phyloP scores from a whole-genome alignment of 345 rosid genomes.

The Rhizophora apiculata region DNA sequence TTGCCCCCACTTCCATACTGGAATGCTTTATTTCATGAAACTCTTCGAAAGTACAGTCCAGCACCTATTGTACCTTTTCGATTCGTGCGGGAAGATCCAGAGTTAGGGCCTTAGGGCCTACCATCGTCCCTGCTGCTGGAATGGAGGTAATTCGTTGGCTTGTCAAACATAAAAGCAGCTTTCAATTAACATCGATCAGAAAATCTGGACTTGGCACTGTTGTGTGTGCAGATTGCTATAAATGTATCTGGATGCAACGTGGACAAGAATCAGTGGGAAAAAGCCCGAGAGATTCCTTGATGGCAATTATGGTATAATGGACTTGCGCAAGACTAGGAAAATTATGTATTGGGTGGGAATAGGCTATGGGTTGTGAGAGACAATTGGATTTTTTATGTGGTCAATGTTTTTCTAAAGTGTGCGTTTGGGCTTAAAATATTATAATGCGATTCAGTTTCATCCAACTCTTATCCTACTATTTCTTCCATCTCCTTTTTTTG shows the following conservation, averaged over 20 bases:
- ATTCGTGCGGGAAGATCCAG: slow-evolving; percentile 64
- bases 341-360: too few relatives aligned
- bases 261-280: too few relatives aligned
- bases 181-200: neutral
- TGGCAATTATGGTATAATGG: too few relatives aligned
- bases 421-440: too few relatives aligned
- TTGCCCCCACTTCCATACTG: slow-evolving; percentile 53
- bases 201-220: neutral
- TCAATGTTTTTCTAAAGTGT: too few relatives aligned
- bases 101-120: slow-evolving; percentile 45
- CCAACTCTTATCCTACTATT: too few relatives aligned
- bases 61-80: slow-evolving; percentile 67
- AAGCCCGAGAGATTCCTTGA: too few relatives aligned
- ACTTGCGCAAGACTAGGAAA: too few relatives aligned
- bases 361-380: too few relatives aligned
- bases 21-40: slow-evolving; percentile 70
- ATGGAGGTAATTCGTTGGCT: slow-evolving; percentile 43
- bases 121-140: slow-evolving; percentile 52
- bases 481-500: too few relatives aligned
- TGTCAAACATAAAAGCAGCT: neutral
- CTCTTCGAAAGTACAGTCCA: slow-evolving; percentile 72
- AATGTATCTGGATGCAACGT: slow-evolving; percentile 66
- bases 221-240: slow-evolving; percentile 60
- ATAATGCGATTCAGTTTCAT: too few relatives aligned
- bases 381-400: too few relatives aligned